A percentile compares a stretch with the other conserved stretches of the same genome.
Conservation (phyloP, 2,329 filamentous ascomycete genomes). For the Arthrobotrys megalospora region DNA sequence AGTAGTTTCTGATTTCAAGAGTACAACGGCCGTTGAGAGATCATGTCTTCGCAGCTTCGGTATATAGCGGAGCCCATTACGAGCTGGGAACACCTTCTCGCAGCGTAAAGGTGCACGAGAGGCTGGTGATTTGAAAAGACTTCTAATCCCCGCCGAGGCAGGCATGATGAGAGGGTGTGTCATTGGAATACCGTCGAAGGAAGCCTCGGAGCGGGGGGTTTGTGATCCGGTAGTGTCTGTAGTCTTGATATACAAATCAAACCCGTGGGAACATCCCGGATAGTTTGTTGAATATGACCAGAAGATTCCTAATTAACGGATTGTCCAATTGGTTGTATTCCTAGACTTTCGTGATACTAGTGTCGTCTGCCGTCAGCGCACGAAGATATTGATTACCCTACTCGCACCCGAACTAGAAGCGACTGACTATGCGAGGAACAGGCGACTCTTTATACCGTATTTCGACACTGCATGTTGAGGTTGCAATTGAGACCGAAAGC, state of each 20-base stretch:
- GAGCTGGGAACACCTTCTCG: not conserved
- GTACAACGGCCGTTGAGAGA: not conserved
- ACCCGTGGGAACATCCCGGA: too few relatives aligned
- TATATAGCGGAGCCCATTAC: not conserved
- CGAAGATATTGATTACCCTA: not conserved
- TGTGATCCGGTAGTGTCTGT: too few relatives aligned
- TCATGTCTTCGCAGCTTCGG: not conserved
- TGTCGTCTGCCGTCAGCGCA: too few relatives aligned
- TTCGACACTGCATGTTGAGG: not conserved
- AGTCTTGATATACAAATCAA: too few relatives aligned
- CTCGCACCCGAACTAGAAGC: not conserved
- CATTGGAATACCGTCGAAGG: not conserved
- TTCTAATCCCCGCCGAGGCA: not conserved
- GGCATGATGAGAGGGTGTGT: constrained; percentile 1
- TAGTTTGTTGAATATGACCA: too few relatives aligned
- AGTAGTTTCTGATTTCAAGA: not conserved
- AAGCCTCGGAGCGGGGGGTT: not conserved
- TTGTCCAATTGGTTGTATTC: too few relatives aligned
- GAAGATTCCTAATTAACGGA: too few relatives aligned
- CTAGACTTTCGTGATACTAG: too few relatives aligned
- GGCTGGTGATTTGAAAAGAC: not conserved
- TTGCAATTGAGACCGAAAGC: not conserved
- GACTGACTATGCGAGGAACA: not conserved
- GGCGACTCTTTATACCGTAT: not conserved
- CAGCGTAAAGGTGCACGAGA: not conserved